Percentiles rank a stretch among this genome's conserved stretches.
These are phyloP conservation scores for Tetramitus jugosus DNA, from an alignment of 208 protist species.

Conservation along the genomic window DNA sequence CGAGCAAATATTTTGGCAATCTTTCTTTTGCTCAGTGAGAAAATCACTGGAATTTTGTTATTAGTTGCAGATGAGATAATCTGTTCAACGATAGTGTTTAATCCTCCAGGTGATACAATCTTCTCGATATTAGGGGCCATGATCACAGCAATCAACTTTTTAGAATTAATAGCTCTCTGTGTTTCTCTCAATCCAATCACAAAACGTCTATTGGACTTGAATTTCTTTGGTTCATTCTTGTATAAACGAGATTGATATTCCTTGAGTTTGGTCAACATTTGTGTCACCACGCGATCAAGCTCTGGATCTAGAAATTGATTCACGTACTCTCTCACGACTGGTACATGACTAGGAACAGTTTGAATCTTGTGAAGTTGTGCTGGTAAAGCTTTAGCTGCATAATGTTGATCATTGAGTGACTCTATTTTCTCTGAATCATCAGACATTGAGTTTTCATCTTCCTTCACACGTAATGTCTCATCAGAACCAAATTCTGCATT, in stretches of 20 bases:
- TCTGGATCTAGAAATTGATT: background rate
- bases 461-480: no score
- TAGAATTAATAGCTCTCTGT: background rate
- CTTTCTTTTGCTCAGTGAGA: conserved; percentile 1
- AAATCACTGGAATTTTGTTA: background rate
- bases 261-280: background rate
- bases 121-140: conserved; percentile 21
- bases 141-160: background rate
- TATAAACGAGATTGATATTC: background rate
- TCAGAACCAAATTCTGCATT: no score
- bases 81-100: background rate
- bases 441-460: no score
- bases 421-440: no score
- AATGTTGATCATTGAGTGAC: no score
- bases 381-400: no score
- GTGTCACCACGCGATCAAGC: background rate
- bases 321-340: background rate
- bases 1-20: background rate
- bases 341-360: background rate
- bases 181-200: conserved; percentile 6
- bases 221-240: background rate
- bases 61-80: background rate
- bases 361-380: background rate
- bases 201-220: background rate
- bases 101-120: background rate